These are phyloP conservation scores for Colletotrichum abscissum DNA, from an alignment of 2,329 filamentous ascomycete genomes.

Conservation along the genomic window DNA sequence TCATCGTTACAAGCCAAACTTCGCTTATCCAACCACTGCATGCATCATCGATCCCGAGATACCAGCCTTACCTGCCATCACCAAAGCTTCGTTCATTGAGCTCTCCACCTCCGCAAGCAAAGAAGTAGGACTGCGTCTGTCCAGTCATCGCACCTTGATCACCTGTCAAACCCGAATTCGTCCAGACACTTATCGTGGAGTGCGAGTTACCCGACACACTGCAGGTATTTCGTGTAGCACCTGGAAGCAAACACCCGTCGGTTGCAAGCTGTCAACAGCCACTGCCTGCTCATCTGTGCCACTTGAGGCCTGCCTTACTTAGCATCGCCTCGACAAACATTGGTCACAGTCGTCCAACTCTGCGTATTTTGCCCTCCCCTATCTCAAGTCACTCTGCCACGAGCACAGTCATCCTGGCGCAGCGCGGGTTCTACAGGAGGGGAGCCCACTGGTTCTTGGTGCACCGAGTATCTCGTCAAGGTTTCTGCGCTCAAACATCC, in stretches of 20 bases:
- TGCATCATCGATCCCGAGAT: background rate
- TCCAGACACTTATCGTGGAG: background rate
- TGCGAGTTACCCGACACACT: constrained; percentile 5
- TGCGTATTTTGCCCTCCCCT: constrained; percentile 30
- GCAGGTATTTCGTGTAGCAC: constrained; percentile 21
- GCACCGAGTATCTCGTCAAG: constrained; percentile 18
- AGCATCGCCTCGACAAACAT: constrained; percentile 29
- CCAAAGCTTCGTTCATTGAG: background rate
- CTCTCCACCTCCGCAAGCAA: background rate
- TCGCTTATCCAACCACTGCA: background rate
- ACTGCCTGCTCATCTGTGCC: constrained; percentile 6
- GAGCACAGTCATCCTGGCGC: constrained; percentile 21
- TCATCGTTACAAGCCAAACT: background rate
- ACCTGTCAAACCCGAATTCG: background rate
- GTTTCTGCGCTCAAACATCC: constrained; percentile 4
- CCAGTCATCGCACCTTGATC: background rate
- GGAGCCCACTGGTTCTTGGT: constrained; percentile 23
- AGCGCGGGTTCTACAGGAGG: constrained; percentile 14
- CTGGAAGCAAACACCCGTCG: constrained; percentile 11
- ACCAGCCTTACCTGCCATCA: background rate
- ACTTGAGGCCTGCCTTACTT: constrained; percentile 23
- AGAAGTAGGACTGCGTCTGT: background rate
- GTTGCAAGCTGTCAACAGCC: constrained; percentile 17
- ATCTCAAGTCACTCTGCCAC: constrained; percentile 2
- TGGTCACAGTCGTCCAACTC: background rate